A percentile compares a stretch with the other conserved stretches of the same genome.
These are phyloP conservation scores for Wallemia ichthyophaga DNA, from an alignment of 1,284 basidiomycete species.

Conservation along the genomic window DNA sequence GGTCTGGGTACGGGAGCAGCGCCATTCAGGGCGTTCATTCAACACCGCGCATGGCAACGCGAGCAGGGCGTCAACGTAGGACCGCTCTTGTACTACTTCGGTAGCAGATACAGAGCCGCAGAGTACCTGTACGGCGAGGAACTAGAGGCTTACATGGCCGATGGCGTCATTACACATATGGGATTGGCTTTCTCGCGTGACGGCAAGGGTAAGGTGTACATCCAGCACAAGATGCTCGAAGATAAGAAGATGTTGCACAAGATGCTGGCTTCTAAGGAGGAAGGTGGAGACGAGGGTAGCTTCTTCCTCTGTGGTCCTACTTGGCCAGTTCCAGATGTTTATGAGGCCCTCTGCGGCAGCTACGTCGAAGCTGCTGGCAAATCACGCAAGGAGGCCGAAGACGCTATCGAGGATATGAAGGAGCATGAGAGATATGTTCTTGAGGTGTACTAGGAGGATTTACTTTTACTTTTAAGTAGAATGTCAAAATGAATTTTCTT, in stretches of 20 bases:
- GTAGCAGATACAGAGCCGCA: conserved; percentile 70
- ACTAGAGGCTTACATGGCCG: conserved; percentile 42
- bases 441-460: conserved; percentile 28
- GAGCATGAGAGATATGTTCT: conserved; percentile 92
- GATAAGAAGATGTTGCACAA: conserved; percentile 46
- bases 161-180: conserved; percentile 54
- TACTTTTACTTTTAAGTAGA: background rate
- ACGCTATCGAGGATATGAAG: conserved; percentile 66
- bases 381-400: conserved; percentile 36
- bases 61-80: conserved; percentile 50
- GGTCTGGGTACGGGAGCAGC: conserved; percentile 88
- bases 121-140: conserved; percentile 94
- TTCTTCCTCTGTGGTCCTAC: conserved; percentile 96
- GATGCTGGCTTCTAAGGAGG: conserved; percentile 24
- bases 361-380: conserved; percentile 40
- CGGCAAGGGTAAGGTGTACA: conserved; percentile 71
- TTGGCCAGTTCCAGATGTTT: conserved; percentile 94
- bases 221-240: conserved; percentile 91
- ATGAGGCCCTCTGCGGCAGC: conserved; percentile 58
- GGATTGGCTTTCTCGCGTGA: conserved; percentile 95
- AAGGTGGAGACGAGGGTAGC: conserved; percentile 29
- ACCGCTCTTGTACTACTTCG: conserved; percentile 90
- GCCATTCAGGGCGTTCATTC: conserved; percentile 93
- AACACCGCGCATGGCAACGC: conserved; percentile 61
- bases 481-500: no score